phyloP scores from a whole-genome alignment of 2,329 filamentous ascomycete genomes.

The Claviceps africana region DNA sequence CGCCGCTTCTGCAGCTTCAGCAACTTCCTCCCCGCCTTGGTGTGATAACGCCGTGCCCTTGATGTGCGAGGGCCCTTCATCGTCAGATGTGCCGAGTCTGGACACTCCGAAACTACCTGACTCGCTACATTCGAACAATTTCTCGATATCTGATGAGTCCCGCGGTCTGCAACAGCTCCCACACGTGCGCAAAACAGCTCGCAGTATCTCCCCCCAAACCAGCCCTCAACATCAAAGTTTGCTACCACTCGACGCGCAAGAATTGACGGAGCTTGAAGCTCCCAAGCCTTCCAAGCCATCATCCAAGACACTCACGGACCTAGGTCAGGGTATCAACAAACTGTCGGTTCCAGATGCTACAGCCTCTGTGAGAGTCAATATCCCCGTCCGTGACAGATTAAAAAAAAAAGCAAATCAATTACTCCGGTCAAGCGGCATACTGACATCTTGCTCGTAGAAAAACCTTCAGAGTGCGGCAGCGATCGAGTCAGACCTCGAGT shows the following conservation, averaged over 20 bases:
- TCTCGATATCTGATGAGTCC: neutral
- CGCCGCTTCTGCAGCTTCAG: neutral
- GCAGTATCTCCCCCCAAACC: neutral
- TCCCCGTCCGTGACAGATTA: neutral
- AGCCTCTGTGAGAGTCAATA: neutral
- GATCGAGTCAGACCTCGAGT: neutral
- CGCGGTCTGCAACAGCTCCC: neutral
- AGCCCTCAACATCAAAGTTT: neutral
- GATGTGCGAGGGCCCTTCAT: neutral
- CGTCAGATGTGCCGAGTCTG: neutral
- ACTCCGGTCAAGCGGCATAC: neutral
- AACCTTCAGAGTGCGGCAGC: neutral
- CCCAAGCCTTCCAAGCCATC: neutral
- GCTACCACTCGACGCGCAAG: neutral
- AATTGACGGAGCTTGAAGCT: neutral
- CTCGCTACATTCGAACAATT: neutral
- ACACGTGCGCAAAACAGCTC: neutral
- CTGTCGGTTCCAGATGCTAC: neutral
- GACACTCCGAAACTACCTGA: neutral
- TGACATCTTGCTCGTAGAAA: neutral
- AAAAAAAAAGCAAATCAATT: neutral
- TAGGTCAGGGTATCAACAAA: neutral
- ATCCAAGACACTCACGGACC: neutral
- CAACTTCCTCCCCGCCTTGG: neutral
- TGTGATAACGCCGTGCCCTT: slow-evolving; percentile 1